Conservation (phyloP, 1,139 yeast species). For the Yamadazyma songkhlaensis region DNA sequence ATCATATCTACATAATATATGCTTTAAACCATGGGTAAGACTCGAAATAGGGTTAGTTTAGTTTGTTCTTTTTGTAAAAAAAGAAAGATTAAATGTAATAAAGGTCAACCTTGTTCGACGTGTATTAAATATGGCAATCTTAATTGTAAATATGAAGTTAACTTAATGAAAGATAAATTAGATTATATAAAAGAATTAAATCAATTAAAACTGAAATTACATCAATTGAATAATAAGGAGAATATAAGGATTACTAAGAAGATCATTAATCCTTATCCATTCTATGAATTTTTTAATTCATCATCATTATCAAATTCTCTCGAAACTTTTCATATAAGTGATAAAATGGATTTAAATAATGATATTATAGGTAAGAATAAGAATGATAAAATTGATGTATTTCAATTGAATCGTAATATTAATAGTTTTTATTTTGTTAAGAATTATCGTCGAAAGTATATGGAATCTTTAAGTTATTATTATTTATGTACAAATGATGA, state of each 20-base stretch:
- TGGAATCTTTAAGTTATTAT: constrained; percentile 3
- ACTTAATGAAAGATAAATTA: constrained; percentile 5
- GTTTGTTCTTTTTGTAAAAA: constrained; percentile 14
- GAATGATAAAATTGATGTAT: not conserved
- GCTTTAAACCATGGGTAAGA: constrained; percentile 1
- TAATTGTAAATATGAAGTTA: constrained; percentile 8
- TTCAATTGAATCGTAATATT: constrained; percentile 4
- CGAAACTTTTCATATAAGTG: not conserved
- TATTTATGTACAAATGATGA: constrained; percentile 2
- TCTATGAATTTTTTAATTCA: not conserved
- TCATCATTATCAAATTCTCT: too few relatives aligned
- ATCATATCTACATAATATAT: too few relatives aligned
- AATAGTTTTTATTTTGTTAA: constrained; percentile 5
- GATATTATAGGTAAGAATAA: constrained; percentile 1
- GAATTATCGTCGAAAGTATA: constrained; percentile 2
- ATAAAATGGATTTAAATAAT: not conserved
- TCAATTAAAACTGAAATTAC: constrained; percentile 2
- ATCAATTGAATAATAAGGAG: not conserved
- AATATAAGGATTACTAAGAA: not conserved
- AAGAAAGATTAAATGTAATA: constrained; percentile 15
- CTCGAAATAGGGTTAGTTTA: constrained; percentile 10
- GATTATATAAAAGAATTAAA: constrained; percentile 7
- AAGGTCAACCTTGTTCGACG: constrained; percentile 12
- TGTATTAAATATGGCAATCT: constrained; percentile 13
- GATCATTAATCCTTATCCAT: constrained; percentile 2